These are phyloP conservation scores for Pseudocercospora ulei DNA, from an alignment of 2,329 filamentous ascomycete genomes.

Conservation along the genomic window DNA sequence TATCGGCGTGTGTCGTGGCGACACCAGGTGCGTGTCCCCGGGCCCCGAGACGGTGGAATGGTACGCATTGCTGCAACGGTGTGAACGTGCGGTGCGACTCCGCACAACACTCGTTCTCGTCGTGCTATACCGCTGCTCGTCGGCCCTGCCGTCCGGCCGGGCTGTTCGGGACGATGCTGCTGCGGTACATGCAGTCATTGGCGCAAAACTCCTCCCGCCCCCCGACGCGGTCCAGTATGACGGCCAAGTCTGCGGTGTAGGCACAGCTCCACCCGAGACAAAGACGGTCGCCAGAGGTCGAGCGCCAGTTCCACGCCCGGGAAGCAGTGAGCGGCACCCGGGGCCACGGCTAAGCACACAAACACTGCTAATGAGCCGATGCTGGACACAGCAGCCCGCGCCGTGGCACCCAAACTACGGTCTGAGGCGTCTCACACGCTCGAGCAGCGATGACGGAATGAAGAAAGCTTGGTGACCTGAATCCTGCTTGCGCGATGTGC, in stretches of 20 bases:
- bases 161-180: slow-evolving; percentile 12
- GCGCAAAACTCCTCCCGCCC: slow-evolving; percentile 7
- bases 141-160: slow-evolving; percentile 15
- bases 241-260: slow-evolving; percentile 9
- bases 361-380: slow-evolving; percentile 10
- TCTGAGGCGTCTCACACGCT: slow-evolving; percentile 12
- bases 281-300: slow-evolving; percentile 10
- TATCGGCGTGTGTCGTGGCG: slow-evolving; percentile 25
- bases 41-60: slow-evolving; percentile 22
- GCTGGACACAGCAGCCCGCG: slow-evolving; percentile 12
- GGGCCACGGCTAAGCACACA: slow-evolving; percentile 11
- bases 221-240: slow-evolving; percentile 13
- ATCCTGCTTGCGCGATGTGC: slow-evolving; percentile 12
- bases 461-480: slow-evolving; percentile 9
- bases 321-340: slow-evolving; percentile 3
- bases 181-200: slow-evolving; percentile 12
- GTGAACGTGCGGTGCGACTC: slow-evolving; percentile 27
- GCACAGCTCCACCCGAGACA: slow-evolving; percentile 13
- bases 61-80: slow-evolving; percentile 27
- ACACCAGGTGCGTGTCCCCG: slow-evolving; percentile 20
- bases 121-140: slow-evolving; percentile 15
- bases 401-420: slow-evolving; percentile 9
- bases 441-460: slow-evolving; percentile 14
- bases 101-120: slow-evolving; percentile 20
- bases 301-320: slow-evolving; percentile 7